Base-by-base conservation (phyloP, 768 basidiomycete genomes). In the Butyriboletus loyo region DNA sequence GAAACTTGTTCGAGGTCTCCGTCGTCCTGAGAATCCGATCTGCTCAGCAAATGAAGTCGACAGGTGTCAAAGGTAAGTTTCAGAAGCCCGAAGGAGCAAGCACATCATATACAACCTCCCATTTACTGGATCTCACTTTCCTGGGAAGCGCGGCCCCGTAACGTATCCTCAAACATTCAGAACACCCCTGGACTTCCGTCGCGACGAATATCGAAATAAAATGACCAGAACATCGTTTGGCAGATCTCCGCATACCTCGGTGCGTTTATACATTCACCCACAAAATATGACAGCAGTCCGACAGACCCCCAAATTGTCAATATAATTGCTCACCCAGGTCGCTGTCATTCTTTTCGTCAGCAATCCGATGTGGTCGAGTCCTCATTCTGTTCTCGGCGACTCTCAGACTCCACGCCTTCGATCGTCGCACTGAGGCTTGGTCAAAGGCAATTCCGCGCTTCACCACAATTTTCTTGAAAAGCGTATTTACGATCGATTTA, bases 11-110 rank as follows among this genome's bases (percentile, higher is more conserved):
- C n/a, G n/a, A 56, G 37, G 24, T 25, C 2, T 53, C 35, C 14
- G 38, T 42, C 24, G 27, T 24, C 52, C n/a, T 25, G 43, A 49
- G 50, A 45, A 58, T 37, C 17, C 22, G 14, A 15, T n/a, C 9
- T 24, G 21, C 9, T 24, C 49, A 19, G 17, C 14, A 44, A 31
- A 30, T 31, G 40, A 41, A 19, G 31, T 41, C 50, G 58, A 34
- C 43, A 58, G 46, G 19, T 44, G 41, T 50, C 59, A 37, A 37
- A 22, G 27, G 36, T 9, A 24, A 21, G 58, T 58, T 50, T 62
- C 55, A 47, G 35, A 44, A 27, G 30, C 58, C 55, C 43, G 35
- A 44, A 27, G 30, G 13, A 41, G 19, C 27, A 5, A 19, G 31
- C 31, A 28, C 43, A 5, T 48, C 15, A 22, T 38, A 31, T 21